Conservation (phyloP, 2,329 filamentous ascomycete species). For the Exophiala aquamarina region DNA sequence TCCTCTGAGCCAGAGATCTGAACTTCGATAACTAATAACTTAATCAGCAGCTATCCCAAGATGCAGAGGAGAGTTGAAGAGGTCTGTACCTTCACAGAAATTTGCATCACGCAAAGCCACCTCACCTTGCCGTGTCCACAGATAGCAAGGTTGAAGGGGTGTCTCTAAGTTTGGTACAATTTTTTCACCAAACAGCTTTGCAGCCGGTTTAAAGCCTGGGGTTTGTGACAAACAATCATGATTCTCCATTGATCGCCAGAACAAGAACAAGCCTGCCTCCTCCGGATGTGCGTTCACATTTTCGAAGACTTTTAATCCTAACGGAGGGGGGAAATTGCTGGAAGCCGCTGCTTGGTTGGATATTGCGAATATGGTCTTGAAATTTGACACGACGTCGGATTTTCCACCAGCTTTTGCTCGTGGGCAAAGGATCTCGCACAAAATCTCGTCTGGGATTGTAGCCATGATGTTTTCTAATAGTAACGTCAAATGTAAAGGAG, state of each 20-base stretch:
- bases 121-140: background rate
- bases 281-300: background rate
- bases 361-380: background rate
- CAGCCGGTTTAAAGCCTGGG: background rate
- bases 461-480: too few relatives aligned
- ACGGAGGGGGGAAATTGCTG: background rate
- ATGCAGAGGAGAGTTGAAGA: background rate
- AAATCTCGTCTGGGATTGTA: too few relatives aligned
- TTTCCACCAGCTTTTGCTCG: background rate
- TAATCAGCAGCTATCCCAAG: background rate
- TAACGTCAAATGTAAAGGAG: too few relatives aligned
- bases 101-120: background rate
- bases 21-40: background rate
- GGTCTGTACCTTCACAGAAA: conserved; percentile 1
- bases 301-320: background rate
- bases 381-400: background rate
- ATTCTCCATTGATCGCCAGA: background rate
- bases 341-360: background rate
- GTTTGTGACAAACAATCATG: background rate
- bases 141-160: background rate
- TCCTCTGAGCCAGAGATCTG: background rate
- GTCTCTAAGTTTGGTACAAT: background rate
- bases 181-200: background rate
- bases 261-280: conserved; percentile 3
- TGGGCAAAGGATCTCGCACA: background rate